A percentile compares a stretch with the other conserved stretches of the same genome.
phyloP scores from a whole-genome alignment of 805 yeast genomes.

The Saccharomycopsis synnaedendra region DNA sequence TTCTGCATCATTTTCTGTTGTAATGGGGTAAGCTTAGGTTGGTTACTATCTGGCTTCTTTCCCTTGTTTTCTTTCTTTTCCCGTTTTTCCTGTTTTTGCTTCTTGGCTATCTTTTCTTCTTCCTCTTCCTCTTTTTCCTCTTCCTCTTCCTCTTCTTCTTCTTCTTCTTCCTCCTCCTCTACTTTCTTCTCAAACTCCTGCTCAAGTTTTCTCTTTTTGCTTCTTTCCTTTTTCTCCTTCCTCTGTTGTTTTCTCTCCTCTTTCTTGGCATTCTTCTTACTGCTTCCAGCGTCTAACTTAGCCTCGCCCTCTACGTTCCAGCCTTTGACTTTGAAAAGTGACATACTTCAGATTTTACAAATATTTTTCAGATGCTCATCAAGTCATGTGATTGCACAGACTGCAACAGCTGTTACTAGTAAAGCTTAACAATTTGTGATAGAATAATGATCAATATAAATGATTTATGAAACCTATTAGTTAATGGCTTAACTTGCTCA shows the following conservation, averaged over 20 bases:
- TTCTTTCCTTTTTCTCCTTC: constrained; percentile 17
- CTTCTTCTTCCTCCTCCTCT: constrained; percentile 2
- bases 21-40: constrained; percentile 53
- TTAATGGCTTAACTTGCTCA: no score
- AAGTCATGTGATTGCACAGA: no score
- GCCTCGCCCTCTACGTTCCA: constrained; percentile 60
- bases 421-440: no score
- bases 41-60: constrained; percentile 11
- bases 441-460: no score
- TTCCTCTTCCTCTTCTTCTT: constrained; percentile 22
- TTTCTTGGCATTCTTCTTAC: constrained; percentile 22
- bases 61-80: constrained; percentile 10
- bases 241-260: constrained; percentile 20
- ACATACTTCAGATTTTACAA: constrained; percentile 29
- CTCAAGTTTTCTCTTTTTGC: constrained; percentile 1
- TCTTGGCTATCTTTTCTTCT: constrained; percentile 9
- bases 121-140: constrained; percentile 21
- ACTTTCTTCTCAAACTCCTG: constrained; percentile 7
- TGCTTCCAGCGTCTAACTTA: constrained; percentile 30
- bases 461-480: no score
- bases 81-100: constrained; percentile 1
- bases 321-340: constrained; percentile 70
- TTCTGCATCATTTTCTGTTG: constrained; percentile 96
- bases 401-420: no score
- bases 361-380: no score